Percentiles rank a stretch among this genome's conserved stretches.
Conservation (phyloP, 371 early-diverging fungal genomes). For the Mucor ambiguus region DNA sequence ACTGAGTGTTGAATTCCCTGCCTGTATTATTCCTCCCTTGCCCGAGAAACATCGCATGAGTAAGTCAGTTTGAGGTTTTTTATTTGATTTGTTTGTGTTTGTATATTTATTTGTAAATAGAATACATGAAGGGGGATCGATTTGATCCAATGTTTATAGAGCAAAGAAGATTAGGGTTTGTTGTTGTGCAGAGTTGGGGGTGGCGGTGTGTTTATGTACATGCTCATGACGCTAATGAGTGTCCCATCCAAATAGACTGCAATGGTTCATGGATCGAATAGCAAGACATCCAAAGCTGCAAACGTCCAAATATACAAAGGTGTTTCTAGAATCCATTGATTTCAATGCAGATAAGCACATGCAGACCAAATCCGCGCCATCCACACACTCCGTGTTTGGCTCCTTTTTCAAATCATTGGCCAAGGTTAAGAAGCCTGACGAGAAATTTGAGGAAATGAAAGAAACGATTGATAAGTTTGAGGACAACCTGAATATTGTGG, state of each 20-base stretch:
- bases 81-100: slow-evolving; percentile 7
- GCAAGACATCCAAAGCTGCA: slow-evolving; percentile 84
- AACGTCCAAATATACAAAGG: slow-evolving; percentile 63
- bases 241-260: slow-evolving; percentile 45
- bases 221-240: not conserved
- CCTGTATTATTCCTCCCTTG: slow-evolving; percentile 87
- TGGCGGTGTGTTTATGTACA: not conserved
- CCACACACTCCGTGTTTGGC: slow-evolving; percentile 77
- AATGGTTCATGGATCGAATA: slow-evolving; percentile 83
- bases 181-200: not conserved
- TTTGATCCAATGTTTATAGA: slow-evolving; percentile 90
- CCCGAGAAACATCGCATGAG: slow-evolving; percentile 91
- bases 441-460: slow-evolving; percentile 79
- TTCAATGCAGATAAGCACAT: slow-evolving; percentile 44
- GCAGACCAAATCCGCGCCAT: slow-evolving; percentile 51
- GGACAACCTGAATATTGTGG: slow-evolving; percentile 79
- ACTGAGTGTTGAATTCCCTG: slow-evolving; percentile 72
- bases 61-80: slow-evolving; percentile 36
- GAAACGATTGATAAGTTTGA: slow-evolving; percentile 82
- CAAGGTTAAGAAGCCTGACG: slow-evolving; percentile 88
- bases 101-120: slow-evolving; percentile 38
- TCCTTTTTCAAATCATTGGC: slow-evolving; percentile 81
- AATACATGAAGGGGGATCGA: slow-evolving; percentile 93
- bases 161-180: slow-evolving; percentile 68
- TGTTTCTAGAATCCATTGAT: slow-evolving; percentile 83